Conservation (phyloP, 441 rosid species). For the Bruguiera hainesii region DNA sequence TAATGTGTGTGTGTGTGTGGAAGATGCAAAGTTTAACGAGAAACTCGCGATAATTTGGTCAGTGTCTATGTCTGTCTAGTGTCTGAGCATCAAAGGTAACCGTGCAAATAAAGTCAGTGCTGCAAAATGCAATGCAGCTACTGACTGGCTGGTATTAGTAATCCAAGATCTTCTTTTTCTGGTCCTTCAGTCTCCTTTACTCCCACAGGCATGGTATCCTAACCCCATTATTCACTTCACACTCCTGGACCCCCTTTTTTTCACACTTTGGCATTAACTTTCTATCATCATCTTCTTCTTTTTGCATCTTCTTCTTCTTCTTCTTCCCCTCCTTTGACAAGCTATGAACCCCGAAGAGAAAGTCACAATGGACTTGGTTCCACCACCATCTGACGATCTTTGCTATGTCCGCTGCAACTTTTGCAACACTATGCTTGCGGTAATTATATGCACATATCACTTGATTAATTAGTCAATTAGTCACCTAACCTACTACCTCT, state of each 20-base stretch:
- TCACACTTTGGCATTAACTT: background rate
- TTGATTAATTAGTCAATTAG: background rate
- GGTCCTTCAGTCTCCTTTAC: background rate
- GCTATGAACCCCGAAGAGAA: slow-evolving; percentile 68
- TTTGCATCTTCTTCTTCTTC: slow-evolving; percentile 18
- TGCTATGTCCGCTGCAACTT: slow-evolving; percentile 97
- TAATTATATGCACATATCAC: slow-evolving; percentile 20
- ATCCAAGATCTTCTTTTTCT: slow-evolving; percentile 8
- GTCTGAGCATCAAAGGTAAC: background rate
- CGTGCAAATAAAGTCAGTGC: background rate
- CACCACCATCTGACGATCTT: slow-evolving; percentile 70
- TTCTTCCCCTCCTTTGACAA: slow-evolving; percentile 16
- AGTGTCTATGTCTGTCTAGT: background rate
- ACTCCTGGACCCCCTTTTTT: background rate
- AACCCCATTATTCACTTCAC: background rate
- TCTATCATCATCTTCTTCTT: background rate
- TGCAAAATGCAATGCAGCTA: slow-evolving; percentile 4
- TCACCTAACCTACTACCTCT: background rate
- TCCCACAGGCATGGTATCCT: background rate
- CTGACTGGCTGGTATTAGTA: background rate
- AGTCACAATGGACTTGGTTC: slow-evolving; percentile 51
- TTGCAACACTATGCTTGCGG: slow-evolving; percentile 99
- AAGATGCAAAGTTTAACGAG: too few relatives aligned
- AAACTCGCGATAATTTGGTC: background rate
- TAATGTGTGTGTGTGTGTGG: too few relatives aligned